Base-by-base conservation (phyloP, 179 eudicot genomes). In the Amaranthus tricolor region DNA sequence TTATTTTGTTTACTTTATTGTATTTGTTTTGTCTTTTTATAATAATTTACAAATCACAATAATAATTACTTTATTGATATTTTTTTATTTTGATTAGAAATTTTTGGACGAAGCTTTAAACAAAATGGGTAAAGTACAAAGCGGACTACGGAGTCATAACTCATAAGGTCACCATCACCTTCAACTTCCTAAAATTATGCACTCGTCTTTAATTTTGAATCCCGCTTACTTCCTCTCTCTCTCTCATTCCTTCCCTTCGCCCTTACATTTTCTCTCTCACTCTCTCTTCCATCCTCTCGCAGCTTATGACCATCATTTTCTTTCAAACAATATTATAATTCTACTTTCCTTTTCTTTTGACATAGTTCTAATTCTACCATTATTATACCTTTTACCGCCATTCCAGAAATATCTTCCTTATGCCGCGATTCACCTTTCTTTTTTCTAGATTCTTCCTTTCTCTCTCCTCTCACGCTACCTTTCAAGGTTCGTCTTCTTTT, bases 341-440 rank as follows among this genome's bases (percentile, higher is more conserved):
- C 57, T 51, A 9, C 49, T 61, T 51, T 61, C 20, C 20, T 54
- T 76, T 68, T 51, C 68, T 76, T 60, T 76, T 76, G 68, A 60
- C 73, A 63, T 47, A 67, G n/a, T 50, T 19, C 43, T 47, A 6
- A 56, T 45, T 65, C 7, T 15, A 61, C 43, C 31, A 40, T 54
- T 5, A 61, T 9, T 40, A 40, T 49, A 63, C 67, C 51, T 66
- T 57, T 70, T 74, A 75, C 79, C 72, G 78, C 82, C 79, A 74
- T 24, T 74, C 49, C 64, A 68, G 45, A 59, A n/a, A 65, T 20
- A 5, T 58, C 54, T 50, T 40, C 16, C 51, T 44, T 31, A 31
- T 31, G 3, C 3, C 40, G 3, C 40, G 40, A 31, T 31, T 44
- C 68, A 16, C 24, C 5, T 10, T 21, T 58, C 50, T 51, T 44